Conservation (phyloP, 257 asterid genomes). For the Cruciata laevipes region DNA sequence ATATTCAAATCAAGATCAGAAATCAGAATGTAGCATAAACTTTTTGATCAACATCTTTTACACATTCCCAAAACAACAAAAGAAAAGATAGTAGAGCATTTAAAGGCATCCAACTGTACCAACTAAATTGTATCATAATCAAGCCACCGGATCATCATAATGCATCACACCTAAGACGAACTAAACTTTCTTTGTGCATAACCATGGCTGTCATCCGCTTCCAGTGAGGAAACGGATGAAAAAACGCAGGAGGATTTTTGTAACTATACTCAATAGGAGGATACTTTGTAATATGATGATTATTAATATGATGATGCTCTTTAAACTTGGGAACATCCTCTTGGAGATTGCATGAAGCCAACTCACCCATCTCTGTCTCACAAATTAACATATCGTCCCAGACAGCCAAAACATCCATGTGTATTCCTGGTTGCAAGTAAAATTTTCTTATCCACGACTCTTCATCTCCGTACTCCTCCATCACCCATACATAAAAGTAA, state of each 20-base stretch:
- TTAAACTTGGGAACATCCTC: neutral
- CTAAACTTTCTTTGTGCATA: neutral
- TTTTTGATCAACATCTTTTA: no score
- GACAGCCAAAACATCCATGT: neutral
- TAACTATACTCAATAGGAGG: no score
- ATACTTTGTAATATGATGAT: no score
- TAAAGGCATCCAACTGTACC: no score
- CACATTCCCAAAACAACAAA: no score
- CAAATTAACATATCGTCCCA: neutral
- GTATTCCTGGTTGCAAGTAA: neutral
- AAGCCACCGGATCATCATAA: no score
- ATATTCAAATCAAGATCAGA: no score
- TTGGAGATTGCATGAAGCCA: neutral
- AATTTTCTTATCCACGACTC: neutral
- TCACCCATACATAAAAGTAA: neutral
- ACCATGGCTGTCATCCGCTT: neutral
- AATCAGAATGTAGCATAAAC: no score
- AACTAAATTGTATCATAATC: no score
- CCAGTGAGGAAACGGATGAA: neutral
- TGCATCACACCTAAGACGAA: neutral
- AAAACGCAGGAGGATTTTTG: no score
- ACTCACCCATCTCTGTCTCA: neutral
- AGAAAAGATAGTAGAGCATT: no score
- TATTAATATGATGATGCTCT: neutral
- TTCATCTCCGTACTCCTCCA: neutral